These are phyloP conservation scores for Pyrenophora seminiperda DNA, from an alignment of 2,329 filamentous ascomycete genomes.

Conservation along the genomic window DNA sequence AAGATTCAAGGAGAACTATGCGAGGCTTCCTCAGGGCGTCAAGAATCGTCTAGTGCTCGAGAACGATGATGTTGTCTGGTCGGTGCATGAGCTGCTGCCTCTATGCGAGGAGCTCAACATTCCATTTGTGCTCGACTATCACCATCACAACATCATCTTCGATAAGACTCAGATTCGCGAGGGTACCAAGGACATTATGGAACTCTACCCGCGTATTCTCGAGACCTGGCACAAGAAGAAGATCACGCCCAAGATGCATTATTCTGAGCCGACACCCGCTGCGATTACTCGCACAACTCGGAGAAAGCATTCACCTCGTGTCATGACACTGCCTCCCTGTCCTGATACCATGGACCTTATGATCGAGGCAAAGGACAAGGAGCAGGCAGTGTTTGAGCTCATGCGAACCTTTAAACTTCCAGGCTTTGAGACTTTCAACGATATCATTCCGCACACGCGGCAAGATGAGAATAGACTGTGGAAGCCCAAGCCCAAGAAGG, in stretches of 20 bases:
- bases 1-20: conserved; percentile 78
- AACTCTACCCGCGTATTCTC: conserved; percentile 75
- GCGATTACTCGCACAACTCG: conserved; percentile 79
- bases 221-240: conserved; percentile 83
- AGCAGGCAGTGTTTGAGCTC: conserved; percentile 92
- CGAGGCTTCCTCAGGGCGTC: conserved; percentile 66
- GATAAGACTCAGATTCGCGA: conserved; percentile 74
- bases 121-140: conserved; percentile 87
- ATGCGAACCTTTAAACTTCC: conserved; percentile 88
- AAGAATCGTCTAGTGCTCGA: conserved; percentile 86
- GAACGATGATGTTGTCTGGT: conserved; percentile 92
- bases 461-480: conserved; percentile 71
- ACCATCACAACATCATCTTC: conserved; percentile 95
- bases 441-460: conserved; percentile 77
- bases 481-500: conserved; percentile 49
- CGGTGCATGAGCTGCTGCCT: conserved; percentile 87
- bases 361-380: conserved; percentile 98
- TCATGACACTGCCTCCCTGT: conserved; percentile 81
- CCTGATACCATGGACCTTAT: conserved; percentile 88
- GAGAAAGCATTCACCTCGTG: conserved; percentile 83
- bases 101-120: conserved; percentile 94
- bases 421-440: conserved; percentile 74
- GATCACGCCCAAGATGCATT: conserved; percentile 96
- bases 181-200: conserved; percentile 80
- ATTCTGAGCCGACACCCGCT: conserved; percentile 78